Conservation (phyloP, 2,329 filamentous ascomycete species). For the Catunica adiposa region DNA sequence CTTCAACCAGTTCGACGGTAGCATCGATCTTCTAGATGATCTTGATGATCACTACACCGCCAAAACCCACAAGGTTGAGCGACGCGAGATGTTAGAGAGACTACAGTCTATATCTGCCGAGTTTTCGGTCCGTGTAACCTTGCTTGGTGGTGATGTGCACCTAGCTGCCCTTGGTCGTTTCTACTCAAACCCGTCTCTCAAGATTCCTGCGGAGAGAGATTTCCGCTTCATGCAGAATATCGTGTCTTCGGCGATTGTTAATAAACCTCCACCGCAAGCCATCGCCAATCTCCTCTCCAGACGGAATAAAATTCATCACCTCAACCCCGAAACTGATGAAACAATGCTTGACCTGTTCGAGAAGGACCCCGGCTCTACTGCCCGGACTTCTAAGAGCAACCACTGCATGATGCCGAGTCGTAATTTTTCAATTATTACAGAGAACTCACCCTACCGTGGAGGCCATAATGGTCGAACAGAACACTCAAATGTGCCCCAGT, state of each 20-base stretch:
- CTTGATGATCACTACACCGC: constrained; percentile 95
- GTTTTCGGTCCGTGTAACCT: constrained; percentile 78
- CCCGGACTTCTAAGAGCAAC: constrained; percentile 60
- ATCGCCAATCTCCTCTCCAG: constrained; percentile 83
- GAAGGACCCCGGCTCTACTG: constrained; percentile 63
- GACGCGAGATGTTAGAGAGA: constrained; percentile 58
- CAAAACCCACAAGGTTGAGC: constrained; percentile 77
- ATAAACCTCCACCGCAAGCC: constrained; percentile 74
- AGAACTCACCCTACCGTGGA: constrained; percentile 53
- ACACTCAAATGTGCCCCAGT: constrained; percentile 6
- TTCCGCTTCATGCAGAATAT: constrained; percentile 92
- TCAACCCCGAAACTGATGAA: constrained; percentile 65
- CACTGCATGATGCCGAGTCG: constrained; percentile 80
- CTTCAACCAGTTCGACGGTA: constrained; percentile 90
- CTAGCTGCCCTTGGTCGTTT: constrained; percentile 84
- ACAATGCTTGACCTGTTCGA: constrained; percentile 87
- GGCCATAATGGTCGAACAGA: neutral
- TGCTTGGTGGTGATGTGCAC: constrained; percentile 87
- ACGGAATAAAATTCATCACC: constrained; percentile 66
- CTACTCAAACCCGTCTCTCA: constrained; percentile 72
- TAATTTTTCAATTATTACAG: constrained; percentile 82
- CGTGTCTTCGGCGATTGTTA: constrained; percentile 86
- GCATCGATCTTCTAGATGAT: constrained; percentile 80
- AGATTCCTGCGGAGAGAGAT: constrained; percentile 63
- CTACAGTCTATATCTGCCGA: constrained; percentile 72